These are phyloP conservation scores for Arthrobotrys pseudoclavata DNA, from an alignment of 2,329 filamentous ascomycete species.

Conservation along the genomic window DNA sequence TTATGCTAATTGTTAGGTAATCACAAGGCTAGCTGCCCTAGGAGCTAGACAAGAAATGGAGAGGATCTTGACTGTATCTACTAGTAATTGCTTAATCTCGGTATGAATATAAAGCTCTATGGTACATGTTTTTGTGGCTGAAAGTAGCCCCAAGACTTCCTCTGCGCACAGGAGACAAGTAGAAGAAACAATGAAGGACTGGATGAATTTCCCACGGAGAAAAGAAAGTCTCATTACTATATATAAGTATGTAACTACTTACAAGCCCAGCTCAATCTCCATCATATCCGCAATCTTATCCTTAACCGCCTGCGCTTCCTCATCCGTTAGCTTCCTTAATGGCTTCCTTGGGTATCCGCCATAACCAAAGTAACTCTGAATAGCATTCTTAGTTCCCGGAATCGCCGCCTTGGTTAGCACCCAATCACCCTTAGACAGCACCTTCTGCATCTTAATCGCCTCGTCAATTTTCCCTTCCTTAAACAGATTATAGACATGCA, in stretches of 20 bases:
- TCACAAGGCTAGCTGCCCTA: constrained; percentile 19
- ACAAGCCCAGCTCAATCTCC: constrained; percentile 51
- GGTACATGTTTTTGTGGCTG: background rate
- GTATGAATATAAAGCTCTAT: constrained; percentile 1
- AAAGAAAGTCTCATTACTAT: background rate
- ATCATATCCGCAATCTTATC: constrained; percentile 69
- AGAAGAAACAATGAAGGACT: background rate
- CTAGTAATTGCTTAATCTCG: background rate
- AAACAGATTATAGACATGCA: constrained; percentile 74
- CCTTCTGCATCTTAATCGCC: constrained; percentile 75
- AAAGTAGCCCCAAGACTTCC: background rate
- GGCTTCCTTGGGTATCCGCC: constrained; percentile 74
- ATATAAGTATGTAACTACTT: constrained; percentile 1
- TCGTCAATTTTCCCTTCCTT: constrained; percentile 73
- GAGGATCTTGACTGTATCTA: background rate
- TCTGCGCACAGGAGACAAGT: background rate
- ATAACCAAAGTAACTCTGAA: constrained; percentile 76
- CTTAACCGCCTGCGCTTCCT: constrained; percentile 66
- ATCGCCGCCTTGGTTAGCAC: constrained; percentile 77
- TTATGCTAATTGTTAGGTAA: background rate
- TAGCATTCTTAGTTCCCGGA: constrained; percentile 76
- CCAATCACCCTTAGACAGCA: constrained; percentile 78
- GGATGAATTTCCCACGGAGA: background rate
- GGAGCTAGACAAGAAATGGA: background rate
- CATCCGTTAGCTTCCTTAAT: constrained; percentile 69